Conservation (phyloP, 2,329 filamentous ascomycete genomes). For the Parastagonospora avenae region DNA sequence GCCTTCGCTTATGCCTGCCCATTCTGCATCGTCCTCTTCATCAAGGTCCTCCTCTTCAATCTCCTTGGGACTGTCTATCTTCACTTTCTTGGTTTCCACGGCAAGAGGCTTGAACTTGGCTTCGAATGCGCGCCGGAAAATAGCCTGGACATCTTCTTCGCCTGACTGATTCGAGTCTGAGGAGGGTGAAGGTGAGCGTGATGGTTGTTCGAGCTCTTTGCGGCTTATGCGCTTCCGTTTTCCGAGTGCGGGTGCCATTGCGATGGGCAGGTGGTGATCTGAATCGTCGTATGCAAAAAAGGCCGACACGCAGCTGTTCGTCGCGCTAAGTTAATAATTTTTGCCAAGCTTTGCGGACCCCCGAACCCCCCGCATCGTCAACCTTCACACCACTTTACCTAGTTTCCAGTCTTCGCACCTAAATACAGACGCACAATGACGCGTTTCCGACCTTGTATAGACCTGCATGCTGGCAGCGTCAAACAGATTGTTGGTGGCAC, state of each 20-base stretch:
- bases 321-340: constrained; percentile 6
- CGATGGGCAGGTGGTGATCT: background rate
- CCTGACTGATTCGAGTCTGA: constrained; percentile 37
- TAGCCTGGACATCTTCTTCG: constrained; percentile 68
- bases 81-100: constrained; percentile 37
- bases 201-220: constrained; percentile 33
- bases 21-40: constrained; percentile 56
- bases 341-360: constrained; percentile 22
- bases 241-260: constrained; percentile 50
- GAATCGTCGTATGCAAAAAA: background rate
- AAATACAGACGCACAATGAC: constrained; percentile 67
- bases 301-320: background rate
- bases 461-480: constrained; percentile 94
- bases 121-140: constrained; percentile 86
- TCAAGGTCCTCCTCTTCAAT: constrained; percentile 34
- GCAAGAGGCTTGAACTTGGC: constrained; percentile 79
- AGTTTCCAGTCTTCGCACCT: background rate
- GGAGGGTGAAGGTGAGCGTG: constrained; percentile 34
- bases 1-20: constrained; percentile 63
- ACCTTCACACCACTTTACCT: background rate
- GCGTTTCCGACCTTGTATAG: constrained; percentile 92
- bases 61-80: constrained; percentile 31
- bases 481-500: constrained; percentile 99
- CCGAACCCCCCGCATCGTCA: constrained; percentile 8
- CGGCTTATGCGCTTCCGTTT: constrained; percentile 53